Evolutionary conservation across 2,329 filamentous ascomycete genomes (phyloP), one percentile per base, ranked within the genome.

Genomic region (Colletotrichum godetiae): DNA sequence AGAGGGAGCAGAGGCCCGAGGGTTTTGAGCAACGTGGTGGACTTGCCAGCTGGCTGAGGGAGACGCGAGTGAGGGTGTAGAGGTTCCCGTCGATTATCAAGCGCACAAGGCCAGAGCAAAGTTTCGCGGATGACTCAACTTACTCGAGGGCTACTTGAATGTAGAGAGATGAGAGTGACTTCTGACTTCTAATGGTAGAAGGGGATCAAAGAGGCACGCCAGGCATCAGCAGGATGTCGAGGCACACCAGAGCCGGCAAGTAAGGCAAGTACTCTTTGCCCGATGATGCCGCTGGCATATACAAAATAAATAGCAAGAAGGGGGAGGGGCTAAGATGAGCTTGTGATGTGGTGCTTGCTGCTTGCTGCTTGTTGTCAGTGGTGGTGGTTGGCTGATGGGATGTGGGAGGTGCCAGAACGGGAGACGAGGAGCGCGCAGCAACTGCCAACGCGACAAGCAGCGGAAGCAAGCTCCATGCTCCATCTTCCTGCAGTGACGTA

Each of bases 401-500:
- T 42, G 57, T 60, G 35, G n/a, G 33, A 19, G 15, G 10, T 46
- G 59, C 42, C 19, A 55, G 33, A 71, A 15, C 27, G 27, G 37
- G 33, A 66, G 19, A 33, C 27, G 60, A 46, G 46, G 60, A 58
- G 66, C 56, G 62, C 60, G 62, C 60, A 46, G 42, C 42, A 49
- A 19, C 42, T 29, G 42, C 19, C 6, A 42, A 19, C 42, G 42
- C 42, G 42, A n/a, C 33, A 52, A n/a, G 22, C 67, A 33, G 22
- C 67, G 27, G 58, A 46, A 22, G 58, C 46, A 58, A 67, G 29
- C 55, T 56, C 53, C 33, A 49, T 19, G 37, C 37, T 42, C 37
- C 33, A 49, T 42, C 56, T 59, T 68, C 27, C 56, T 72, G 57
- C 66, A 55, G 65, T 72, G 69, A 72, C 65, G 69, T 72, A 72